phyloP scores from a whole-genome alignment of 768 basidiomycete species.

The Mycena filopes region DNA sequence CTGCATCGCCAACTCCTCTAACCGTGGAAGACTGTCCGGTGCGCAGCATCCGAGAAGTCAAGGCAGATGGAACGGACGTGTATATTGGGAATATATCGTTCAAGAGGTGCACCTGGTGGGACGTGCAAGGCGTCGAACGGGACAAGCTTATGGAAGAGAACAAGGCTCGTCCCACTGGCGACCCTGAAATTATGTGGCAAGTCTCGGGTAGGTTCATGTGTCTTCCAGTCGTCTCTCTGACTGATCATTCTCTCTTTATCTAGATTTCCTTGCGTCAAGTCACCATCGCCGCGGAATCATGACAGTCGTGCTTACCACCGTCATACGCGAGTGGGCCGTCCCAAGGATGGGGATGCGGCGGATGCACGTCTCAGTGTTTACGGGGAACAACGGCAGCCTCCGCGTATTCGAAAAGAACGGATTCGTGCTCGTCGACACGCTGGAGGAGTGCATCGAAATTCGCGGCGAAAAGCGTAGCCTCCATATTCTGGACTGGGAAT shows the following conservation, averaged over 20 bases:
- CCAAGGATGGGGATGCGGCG: conserved; percentile 69
- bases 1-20: background rate
- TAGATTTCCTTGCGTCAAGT: conserved; percentile 69
- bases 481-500: conserved; percentile 48
- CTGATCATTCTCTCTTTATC: conserved; percentile 30
- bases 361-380: conserved; percentile 56
- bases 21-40: conserved; percentile 56
- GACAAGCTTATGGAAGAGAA: conserved; percentile 48
- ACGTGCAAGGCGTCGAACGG: conserved; percentile 42
- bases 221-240: too few relatives aligned
- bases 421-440: conserved; percentile 53
- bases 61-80: conserved; percentile 61
- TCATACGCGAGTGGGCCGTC: conserved; percentile 69
- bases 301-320: conserved; percentile 66
- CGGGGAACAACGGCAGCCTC: conserved; percentile 68
- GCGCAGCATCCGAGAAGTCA: conserved; percentile 59
- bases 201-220: conserved; percentile 64
- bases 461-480: conserved; percentile 50
- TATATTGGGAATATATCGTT: conserved; percentile 60
- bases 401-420: conserved; percentile 77
- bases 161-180: conserved; percentile 52
- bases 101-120: conserved; percentile 33
- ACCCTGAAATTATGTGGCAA: conserved; percentile 65
- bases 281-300: conserved; percentile 80
- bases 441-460: conserved; percentile 50